Evolutionary conservation across 768 basidiomycete species (phyloP).

Genomic region (Psilocybe sp.): DNA sequence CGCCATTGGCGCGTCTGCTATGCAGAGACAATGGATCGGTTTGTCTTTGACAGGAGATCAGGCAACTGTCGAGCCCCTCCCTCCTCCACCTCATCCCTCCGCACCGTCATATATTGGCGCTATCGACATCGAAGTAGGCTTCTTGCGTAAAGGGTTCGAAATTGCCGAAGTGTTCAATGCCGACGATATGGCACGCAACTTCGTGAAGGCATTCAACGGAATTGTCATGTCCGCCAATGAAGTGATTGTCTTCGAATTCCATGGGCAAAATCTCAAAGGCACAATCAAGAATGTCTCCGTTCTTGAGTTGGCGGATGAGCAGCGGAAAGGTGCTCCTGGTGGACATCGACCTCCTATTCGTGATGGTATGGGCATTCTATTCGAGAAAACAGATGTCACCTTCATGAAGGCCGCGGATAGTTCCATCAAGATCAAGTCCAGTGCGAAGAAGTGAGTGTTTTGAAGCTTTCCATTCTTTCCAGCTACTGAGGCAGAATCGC

Average conservation of each 20-base stretch:
- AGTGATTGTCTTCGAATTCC: conserved; percentile 82
- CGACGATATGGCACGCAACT: conserved; percentile 79
- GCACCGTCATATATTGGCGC: conserved; percentile 68
- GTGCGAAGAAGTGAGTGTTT: conserved; percentile 73
- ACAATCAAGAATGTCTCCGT: conserved; percentile 56
- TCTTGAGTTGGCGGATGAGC: conserved; percentile 62
- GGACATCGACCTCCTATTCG: conserved; percentile 18
- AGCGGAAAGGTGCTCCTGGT: conserved; percentile 39
- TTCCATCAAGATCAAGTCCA: conserved; percentile 87
- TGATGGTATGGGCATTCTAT: conserved; percentile 66
- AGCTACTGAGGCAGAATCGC: neutral
- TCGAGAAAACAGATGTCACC: conserved; percentile 90
- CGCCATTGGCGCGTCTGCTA: conserved; percentile 68
- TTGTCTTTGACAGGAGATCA: conserved; percentile 76
- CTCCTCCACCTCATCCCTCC: conserved; percentile 44
- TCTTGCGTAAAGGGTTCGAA: conserved; percentile 51
- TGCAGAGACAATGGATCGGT: conserved; percentile 88
- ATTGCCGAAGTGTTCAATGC: conserved; percentile 73
- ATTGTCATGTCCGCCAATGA: conserved; percentile 69
- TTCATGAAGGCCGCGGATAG: conserved; percentile 83
- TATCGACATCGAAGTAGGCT: conserved; percentile 78
- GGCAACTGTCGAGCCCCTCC: conserved; percentile 66
- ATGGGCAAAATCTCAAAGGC: conserved; percentile 79
- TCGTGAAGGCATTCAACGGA: conserved; percentile 73
- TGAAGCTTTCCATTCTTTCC: neutral